Evolutionary conservation across 2,329 filamentous ascomycete species (phyloP).

Genomic region (Colletotrichum sp.): DNA sequence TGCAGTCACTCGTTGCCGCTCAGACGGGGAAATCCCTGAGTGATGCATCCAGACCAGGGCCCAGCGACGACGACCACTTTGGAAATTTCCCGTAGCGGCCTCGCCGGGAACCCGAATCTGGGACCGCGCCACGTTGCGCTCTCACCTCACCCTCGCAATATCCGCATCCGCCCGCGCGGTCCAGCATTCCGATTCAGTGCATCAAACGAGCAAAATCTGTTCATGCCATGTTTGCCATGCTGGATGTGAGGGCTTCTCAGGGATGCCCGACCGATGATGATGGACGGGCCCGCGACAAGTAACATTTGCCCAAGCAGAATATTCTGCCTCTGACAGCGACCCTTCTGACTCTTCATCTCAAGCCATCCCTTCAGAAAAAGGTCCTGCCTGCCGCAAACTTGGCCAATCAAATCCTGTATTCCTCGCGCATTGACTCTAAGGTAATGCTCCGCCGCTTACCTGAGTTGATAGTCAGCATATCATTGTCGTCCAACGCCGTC

Average conservation of each 20-base stretch:
- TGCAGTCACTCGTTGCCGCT: neutral
- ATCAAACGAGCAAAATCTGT: too few relatives aligned
- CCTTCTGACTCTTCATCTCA: neutral
- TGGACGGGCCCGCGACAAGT: neutral
- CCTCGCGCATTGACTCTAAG: neutral
- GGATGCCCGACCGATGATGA: too few relatives aligned
- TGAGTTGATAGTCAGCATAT: neutral
- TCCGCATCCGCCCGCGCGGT: too few relatives aligned
- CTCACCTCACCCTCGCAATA: neutral
- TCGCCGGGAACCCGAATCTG: slow-evolving; percentile 1
- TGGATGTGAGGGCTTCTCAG: too few relatives aligned
- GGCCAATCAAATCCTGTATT: neutral
- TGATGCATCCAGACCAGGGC: neutral
- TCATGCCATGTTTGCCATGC: too few relatives aligned
- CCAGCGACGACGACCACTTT: neutral
- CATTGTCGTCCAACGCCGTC: neutral
- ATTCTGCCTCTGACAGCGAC: neutral
- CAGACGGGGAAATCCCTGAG: neutral
- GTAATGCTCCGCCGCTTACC: neutral
- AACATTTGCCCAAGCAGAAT: neutral
- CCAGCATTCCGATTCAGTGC: too few relatives aligned
- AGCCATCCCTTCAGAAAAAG: neutral
- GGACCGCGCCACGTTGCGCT: neutral
- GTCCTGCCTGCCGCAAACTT: neutral
- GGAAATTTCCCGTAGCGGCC: slow-evolving; percentile 1